Conservation (phyloP, 2,329 filamentous ascomycete species). For the Juglanconis juglandina region DNA sequence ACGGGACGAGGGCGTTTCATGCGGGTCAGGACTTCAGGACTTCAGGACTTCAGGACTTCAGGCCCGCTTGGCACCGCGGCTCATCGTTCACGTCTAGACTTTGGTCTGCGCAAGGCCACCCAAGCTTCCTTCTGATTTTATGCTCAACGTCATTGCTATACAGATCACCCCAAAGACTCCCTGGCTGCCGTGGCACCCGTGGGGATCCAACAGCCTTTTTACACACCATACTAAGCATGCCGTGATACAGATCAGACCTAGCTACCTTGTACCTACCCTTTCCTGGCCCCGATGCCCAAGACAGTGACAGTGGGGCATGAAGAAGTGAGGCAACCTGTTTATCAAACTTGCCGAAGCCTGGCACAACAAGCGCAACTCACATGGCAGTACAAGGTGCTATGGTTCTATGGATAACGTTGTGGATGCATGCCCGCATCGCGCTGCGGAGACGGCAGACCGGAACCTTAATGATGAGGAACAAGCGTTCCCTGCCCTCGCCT, state of each 20-base stretch:
- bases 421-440: not conserved
- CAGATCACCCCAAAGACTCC: not conserved
- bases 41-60: not conserved
- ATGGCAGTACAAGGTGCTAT: not conserved
- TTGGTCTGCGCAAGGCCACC: not conserved
- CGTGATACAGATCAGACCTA: not conserved
- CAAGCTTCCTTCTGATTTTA: too few species aligned
- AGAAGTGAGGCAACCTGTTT: slow-evolving; percentile 9
- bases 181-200: not conserved
- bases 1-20: not conserved
- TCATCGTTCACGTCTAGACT: not conserved
- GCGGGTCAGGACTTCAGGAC: not conserved
- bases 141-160: not conserved
- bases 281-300: not conserved
- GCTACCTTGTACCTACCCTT: not conserved
- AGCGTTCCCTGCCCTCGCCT: slow-evolving; percentile 7
- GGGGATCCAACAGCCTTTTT: not conserved
- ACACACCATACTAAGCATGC: not conserved
- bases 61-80: not conserved
- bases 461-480: not conserved
- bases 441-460: not conserved
- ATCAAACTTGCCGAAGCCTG: not conserved
- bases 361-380: not conserved
- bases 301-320: not conserved
- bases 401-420: not conserved